Base-by-base conservation (phyloP, 1,139 yeast genomes). In the Yamadazyma songkhlaensis region DNA sequence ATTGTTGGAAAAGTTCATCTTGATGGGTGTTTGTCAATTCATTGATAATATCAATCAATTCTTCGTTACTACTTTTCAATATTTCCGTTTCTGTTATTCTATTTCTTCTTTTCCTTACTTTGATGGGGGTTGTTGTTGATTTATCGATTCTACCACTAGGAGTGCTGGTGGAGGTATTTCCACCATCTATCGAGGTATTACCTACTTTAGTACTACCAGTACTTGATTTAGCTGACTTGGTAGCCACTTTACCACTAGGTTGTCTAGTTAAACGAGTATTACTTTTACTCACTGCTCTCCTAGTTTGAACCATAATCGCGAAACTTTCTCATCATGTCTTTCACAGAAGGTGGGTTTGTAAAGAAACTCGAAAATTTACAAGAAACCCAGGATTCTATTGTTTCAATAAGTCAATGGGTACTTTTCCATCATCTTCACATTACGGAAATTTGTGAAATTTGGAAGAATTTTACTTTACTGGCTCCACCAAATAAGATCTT, bases 371-470 rank as follows among this genome's bases (percentile, higher is more conserved):
- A 72, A 6, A 60, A 73, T 8, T 67, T 87, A 33, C 83, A 79
- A 50, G 95, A 84, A 47, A 81, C 95, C 0, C 95, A 84, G 54
- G 94, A 86, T 43, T 79, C 90, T 9, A 87, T 87, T 49, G 92
- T 85, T 23, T 74, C 88, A 6, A 80, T 87, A 3, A 81, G 95
- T 0, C 94, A 85, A 55, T 88, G 95, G 95, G 82, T 82, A 28
- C 63, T 87, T 44, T 86, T 86, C 62, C 90, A 87, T 56, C 79
- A 84, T 48, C 68, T 90, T 37, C 77, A 83, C 49, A 79, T 84
- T 20, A 59, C 59, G 9, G 76, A 75, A 32, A 72, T 81, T 20
- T 86, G 88, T 3, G 57, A 65, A 29, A 60, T 77, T 11, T 88
- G 95, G 96, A 62, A 76, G 5, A 56, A 63, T 13, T 73, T 67